phyloP scores from a whole-genome alignment of 257 asterid genomes.

The Scutellaria baicalensis region DNA sequence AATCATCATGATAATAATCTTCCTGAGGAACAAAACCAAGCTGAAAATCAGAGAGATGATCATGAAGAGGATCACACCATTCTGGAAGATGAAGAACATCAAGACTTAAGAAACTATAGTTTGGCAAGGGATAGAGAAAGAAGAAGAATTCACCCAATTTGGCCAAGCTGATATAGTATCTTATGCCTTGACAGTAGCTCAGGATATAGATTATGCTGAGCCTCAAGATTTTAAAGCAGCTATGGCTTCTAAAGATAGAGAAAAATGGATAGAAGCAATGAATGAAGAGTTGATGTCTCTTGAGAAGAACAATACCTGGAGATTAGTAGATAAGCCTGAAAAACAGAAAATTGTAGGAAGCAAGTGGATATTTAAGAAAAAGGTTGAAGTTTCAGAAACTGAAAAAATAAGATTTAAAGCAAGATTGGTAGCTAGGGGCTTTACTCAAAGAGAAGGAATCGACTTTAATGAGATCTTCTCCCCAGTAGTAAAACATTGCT shows the following conservation, averaged over 20 bases:
- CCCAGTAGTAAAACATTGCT: neutral
- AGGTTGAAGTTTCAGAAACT: neutral
- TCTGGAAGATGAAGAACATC: too few species aligned
- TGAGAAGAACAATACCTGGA: neutral
- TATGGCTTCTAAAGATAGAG: accelerated
- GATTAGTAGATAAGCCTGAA: neutral
- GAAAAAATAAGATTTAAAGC: neutral
- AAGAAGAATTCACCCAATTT: neutral
- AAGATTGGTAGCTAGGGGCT: neutral
- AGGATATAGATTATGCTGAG: neutral
- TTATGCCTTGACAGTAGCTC: neutral
- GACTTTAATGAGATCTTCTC: neutral
- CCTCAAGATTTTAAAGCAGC: neutral
- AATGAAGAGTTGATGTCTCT: neutral
- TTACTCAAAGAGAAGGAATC: neutral
- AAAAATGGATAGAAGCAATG: neutral
- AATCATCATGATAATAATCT: too few species aligned
- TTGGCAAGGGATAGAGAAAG: neutral
- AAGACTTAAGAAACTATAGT: neutral
- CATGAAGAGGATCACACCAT: too few species aligned
- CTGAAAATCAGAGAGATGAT: neutral
- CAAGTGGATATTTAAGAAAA: neutral
- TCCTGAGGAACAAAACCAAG: too few species aligned
- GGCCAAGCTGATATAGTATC: neutral
- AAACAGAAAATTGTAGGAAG: neutral